Percentiles rank a stretch among this genome's conserved stretches.
These are phyloP conservation scores for Dillenia turbinata DNA, from an alignment of 164 flowering plant species.

Conservation along the genomic window DNA sequence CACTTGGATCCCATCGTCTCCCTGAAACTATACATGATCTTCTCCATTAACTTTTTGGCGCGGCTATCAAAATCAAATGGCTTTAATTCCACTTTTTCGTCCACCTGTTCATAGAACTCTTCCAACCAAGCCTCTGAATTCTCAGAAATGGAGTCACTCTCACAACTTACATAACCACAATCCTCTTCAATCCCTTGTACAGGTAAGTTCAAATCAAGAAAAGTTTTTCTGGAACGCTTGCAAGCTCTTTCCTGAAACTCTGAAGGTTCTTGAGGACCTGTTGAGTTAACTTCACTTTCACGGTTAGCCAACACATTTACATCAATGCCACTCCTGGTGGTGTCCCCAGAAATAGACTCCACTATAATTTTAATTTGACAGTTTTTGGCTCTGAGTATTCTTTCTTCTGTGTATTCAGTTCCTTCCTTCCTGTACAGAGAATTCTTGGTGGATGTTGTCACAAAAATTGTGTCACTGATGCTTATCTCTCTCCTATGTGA, in stretches of 20 bases:
- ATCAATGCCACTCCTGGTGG: background rate
- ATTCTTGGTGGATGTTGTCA: conserved; percentile 35
- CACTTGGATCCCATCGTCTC: conserved; percentile 30
- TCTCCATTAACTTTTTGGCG: conserved; percentile 31
- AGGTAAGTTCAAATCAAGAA: conserved; percentile 83
- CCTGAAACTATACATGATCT: conserved; percentile 28
- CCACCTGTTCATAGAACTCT: conserved; percentile 38
- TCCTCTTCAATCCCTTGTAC: conserved; percentile 45
- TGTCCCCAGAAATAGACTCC: conserved; percentile 15
- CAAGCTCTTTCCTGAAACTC: conserved; percentile 34
- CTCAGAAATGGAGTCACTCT: conserved; percentile 31
- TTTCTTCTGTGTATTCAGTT: conserved; percentile 46
- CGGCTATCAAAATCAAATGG: conserved; percentile 71
- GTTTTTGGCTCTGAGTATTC: conserved; percentile 39
- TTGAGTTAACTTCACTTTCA: conserved; percentile 1
- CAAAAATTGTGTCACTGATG: conserved; percentile 46
- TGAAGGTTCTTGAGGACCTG: too few relatives aligned
- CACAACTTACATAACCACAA: conserved; percentile 16
- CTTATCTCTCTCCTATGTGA: conserved; percentile 75
- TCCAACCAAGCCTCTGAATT: conserved; percentile 59
- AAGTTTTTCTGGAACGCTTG: conserved; percentile 27
- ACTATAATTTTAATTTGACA: conserved; percentile 45
- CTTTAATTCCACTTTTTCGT: conserved; percentile 45
- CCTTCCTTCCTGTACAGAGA: conserved; percentile 17
- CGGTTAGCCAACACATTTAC: conserved; percentile 12